phyloP scores from a whole-genome alignment of 495 filamentous ascomycete genomes.

The Podospora anserina region DNA sequence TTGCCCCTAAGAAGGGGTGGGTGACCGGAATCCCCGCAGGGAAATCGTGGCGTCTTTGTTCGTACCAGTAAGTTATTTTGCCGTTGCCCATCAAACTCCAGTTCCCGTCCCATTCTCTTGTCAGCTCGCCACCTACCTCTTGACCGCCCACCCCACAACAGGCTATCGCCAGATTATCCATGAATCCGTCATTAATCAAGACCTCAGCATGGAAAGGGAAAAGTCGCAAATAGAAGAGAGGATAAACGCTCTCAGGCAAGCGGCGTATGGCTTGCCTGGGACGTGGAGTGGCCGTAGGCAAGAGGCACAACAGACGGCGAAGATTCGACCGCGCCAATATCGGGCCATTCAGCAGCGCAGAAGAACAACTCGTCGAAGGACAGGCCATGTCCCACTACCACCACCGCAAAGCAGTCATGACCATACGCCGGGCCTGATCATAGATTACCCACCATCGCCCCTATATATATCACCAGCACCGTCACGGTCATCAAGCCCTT shows the following conservation, averaged over 20 bases:
- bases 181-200: not conserved
- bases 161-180: not conserved
- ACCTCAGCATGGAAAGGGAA: not conserved
- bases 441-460: not conserved
- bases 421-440: not conserved
- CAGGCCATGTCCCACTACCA: not conserved
- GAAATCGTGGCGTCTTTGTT: not conserved
- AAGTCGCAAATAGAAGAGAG: not conserved
- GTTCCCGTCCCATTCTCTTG: not conserved
- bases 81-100: not conserved
- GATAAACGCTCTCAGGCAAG: not conserved
- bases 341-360: not conserved
- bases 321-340: not conserved
- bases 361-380: not conserved
- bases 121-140: not conserved
- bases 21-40: not conserved
- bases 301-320: not conserved
- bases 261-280: not conserved
- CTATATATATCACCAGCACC: not conserved
- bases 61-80: not conserved
- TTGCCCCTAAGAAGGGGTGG: not conserved
- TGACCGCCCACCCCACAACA: not conserved
- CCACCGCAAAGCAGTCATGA: not conserved
- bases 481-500: not conserved
- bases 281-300: not conserved